Evolutionary conservation across 257 asterid species (phyloP).

Genomic region (Gentiana dahurica): DNA sequence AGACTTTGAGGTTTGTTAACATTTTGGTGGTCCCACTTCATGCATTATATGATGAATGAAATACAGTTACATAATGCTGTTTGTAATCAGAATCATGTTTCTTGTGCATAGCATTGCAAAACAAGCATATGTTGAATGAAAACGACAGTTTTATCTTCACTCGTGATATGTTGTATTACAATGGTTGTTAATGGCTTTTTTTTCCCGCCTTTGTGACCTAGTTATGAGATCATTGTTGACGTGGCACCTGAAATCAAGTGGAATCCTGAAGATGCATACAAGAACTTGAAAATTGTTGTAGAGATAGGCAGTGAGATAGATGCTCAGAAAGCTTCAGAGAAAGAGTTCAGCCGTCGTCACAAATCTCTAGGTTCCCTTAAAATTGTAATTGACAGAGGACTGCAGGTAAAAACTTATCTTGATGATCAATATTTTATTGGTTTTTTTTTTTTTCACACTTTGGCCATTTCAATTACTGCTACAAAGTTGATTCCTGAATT

Average conservation of each 20-base stretch:
- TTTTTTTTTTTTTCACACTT: neutral
- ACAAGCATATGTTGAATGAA: neutral
- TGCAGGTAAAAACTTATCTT: slow-evolving; percentile 38
- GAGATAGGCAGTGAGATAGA: slow-evolving; percentile 83
- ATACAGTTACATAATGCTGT: neutral
- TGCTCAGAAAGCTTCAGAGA: slow-evolving; percentile 69
- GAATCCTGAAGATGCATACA: slow-evolving; percentile 85
- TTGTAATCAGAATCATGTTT: neutral
- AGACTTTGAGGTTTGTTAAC: slow-evolving; percentile 60
- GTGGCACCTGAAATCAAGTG: slow-evolving; percentile 86
- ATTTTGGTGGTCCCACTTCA: neutral
- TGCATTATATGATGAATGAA: no score
- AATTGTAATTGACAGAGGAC: slow-evolving; percentile 80
- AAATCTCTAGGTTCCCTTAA: slow-evolving; percentile 70
- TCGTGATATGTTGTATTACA: slow-evolving; percentile 6
- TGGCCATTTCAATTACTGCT: neutral
- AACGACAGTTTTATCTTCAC: neutral
- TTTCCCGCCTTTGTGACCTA: slow-evolving; percentile 14
- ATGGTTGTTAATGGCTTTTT: slow-evolving; percentile 11
- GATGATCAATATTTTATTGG: neutral
- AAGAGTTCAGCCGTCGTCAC: slow-evolving; percentile 65
- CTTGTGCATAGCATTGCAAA: neutral
- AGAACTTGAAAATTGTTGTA: slow-evolving; percentile 74
- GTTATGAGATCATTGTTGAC: slow-evolving; percentile 82
- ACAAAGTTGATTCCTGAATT: neutral